These are phyloP conservation scores for Tylopilus subfusipes DNA, from an alignment of 768 basidiomycete genomes.

Conservation along the genomic window DNA sequence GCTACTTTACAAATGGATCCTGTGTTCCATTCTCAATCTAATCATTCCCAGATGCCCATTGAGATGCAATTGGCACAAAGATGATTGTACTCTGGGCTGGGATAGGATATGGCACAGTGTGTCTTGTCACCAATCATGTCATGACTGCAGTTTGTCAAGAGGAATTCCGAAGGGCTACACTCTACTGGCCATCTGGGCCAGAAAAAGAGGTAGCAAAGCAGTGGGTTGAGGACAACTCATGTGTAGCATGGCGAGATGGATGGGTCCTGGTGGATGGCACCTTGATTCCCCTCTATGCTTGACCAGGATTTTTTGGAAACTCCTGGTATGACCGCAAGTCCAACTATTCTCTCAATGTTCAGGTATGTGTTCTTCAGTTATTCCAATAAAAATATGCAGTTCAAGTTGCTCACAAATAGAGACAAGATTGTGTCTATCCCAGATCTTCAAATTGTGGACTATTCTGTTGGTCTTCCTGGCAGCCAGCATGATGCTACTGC, in stretches of 20 bases:
- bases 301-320: background rate
- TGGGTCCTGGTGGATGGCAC: background rate
- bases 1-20: background rate
- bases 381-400: too few species aligned
- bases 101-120: background rate
- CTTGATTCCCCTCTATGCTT: background rate
- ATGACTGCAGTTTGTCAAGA: background rate
- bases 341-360: too few species aligned
- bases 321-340: background rate
- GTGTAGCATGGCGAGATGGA: background rate
- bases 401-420: too few species aligned
- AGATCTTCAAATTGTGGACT: too few species aligned
- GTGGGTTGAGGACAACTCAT: background rate
- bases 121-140: background rate
- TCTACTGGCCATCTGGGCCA: background rate
- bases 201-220: background rate
- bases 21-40: too few species aligned
- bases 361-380: too few species aligned
- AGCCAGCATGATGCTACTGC: too few species aligned
- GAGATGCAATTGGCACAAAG: background rate
- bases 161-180: background rate
- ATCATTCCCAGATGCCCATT: too few species aligned
- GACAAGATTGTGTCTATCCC: too few species aligned
- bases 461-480: too few species aligned
- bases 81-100: background rate